Evolutionary conservation across 1,284 basidiomycete genomes (phyloP).

Genomic region (Rhizopogon parksii): DNA sequence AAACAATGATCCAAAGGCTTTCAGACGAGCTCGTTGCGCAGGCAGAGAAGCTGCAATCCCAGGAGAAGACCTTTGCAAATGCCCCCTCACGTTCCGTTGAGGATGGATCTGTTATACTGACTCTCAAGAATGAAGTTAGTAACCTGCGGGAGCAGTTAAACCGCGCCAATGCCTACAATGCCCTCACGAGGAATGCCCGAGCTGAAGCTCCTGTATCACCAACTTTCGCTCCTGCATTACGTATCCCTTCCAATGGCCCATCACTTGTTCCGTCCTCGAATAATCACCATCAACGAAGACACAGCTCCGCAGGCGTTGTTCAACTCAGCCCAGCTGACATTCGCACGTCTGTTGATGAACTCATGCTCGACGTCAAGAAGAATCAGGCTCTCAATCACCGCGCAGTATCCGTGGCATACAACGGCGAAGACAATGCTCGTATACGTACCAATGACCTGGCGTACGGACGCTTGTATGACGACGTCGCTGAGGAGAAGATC

Average conservation of each 20-base stretch:
- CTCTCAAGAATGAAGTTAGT: constrained; percentile 89
- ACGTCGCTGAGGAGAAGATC: constrained; percentile 93
- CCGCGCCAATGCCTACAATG: constrained; percentile 84
- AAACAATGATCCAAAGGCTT: constrained; percentile 75
- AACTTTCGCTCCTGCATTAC: constrained; percentile 69
- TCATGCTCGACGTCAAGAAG: constrained; percentile 72
- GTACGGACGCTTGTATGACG: constrained; percentile 71
- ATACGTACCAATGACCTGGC: constrained; percentile 70
- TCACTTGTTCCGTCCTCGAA: constrained; percentile 24
- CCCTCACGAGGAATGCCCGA: constrained; percentile 66
- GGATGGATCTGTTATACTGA: constrained; percentile 79
- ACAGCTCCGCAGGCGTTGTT: constrained; percentile 80
- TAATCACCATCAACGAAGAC: constrained; percentile 69
- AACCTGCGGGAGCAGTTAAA: constrained; percentile 92
- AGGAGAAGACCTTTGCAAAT: constrained; percentile 61
- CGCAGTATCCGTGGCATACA: constrained; percentile 88
- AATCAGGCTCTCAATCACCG: constrained; percentile 74
- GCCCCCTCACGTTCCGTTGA: constrained; percentile 64
- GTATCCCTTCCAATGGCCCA: constrained; percentile 39
- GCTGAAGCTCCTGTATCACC: constrained; percentile 74
- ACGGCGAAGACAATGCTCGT: constrained; percentile 67
- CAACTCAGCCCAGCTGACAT: constrained; percentile 53
- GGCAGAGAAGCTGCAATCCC: constrained; percentile 74
- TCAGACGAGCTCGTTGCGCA: constrained; percentile 72
- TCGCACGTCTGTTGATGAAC: constrained; percentile 72